A percentile compares a stretch with the other conserved stretches of the same genome.
These are phyloP conservation scores for Fragosphaeria purpurea DNA, from an alignment of 2,329 filamentous ascomycete genomes.

Conservation along the genomic window DNA sequence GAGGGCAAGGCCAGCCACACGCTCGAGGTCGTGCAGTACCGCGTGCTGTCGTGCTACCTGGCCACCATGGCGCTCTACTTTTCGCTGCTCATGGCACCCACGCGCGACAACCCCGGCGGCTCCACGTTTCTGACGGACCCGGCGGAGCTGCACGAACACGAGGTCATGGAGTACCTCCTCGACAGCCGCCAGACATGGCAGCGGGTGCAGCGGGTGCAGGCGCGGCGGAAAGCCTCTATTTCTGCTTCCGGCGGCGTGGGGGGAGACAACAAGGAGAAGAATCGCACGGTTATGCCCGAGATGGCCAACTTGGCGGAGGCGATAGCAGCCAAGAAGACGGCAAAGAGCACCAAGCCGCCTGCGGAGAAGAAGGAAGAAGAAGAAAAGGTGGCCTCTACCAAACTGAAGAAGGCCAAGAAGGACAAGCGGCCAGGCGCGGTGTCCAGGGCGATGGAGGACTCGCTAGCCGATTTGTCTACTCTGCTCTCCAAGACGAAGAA, in stretches of 20 bases:
- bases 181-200: slow-evolving; percentile 75
- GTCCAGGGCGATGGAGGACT: slow-evolving; percentile 56
- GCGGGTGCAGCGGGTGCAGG: slow-evolving; percentile 55
- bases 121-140: slow-evolving; percentile 56
- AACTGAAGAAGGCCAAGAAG: slow-evolving; percentile 3
- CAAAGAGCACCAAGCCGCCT: neutral
- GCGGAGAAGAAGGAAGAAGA: slow-evolving; percentile 15
- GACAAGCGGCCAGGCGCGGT: slow-evolving; percentile 28
- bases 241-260: slow-evolving; percentile 11
- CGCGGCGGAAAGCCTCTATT: slow-evolving; percentile 18
- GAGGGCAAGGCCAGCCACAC: slow-evolving; percentile 41
- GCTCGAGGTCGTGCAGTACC: slow-evolving; percentile 61
- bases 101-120: slow-evolving; percentile 43
- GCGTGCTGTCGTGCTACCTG: slow-evolving; percentile 76
- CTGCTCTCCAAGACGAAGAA: slow-evolving; percentile 27
- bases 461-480: slow-evolving; percentile 50
- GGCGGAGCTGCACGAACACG: slow-evolving; percentile 75
- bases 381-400: slow-evolving; percentile 19
- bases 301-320: neutral
- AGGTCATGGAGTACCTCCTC: slow-evolving; percentile 78
- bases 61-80: slow-evolving; percentile 89
- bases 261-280: slow-evolving; percentile 13
- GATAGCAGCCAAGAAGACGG: neutral
- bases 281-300: neutral
- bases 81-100: slow-evolving; percentile 75